A percentile compares a stretch with the other conserved stretches of the same genome.
phyloP scores from a whole-genome alignment of 768 basidiomycete species.

The Cyathus striatus region DNA sequence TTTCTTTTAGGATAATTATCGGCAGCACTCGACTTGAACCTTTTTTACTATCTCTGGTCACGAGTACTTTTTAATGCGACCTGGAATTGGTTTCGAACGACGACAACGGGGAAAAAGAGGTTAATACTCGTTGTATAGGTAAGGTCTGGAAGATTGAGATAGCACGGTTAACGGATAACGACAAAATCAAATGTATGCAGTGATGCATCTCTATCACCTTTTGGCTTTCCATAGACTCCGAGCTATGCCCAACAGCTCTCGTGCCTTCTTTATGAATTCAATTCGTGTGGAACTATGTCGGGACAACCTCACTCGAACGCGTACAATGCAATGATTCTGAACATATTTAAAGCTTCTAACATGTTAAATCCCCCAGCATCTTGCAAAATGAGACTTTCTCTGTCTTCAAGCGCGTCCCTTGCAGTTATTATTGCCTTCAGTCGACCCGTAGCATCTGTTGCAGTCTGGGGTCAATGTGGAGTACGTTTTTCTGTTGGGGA shows the following conservation, averaged over 20 bases:
- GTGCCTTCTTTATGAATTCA: too few relatives aligned
- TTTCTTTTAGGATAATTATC: too few relatives aligned
- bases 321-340: slow-evolving; percentile 1
- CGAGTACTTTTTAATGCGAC: too few relatives aligned
- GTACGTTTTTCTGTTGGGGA: slow-evolving; percentile 17
- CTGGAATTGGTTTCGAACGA: too few relatives aligned
- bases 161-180: too few relatives aligned
- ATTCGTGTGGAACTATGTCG: slow-evolving; percentile 1
- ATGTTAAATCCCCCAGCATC: background rate
- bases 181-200: too few relatives aligned
- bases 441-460: slow-evolving; percentile 20
- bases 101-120: too few relatives aligned
- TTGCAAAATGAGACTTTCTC: slow-evolving; percentile 20
- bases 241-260: too few relatives aligned
- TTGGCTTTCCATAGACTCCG: background rate
- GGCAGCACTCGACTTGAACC: too few relatives aligned
- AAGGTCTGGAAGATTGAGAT: too few relatives aligned
- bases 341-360: background rate
- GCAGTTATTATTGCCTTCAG: slow-evolving; percentile 23
- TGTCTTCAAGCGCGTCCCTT: slow-evolving; percentile 24
- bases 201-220: background rate
- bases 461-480: slow-evolving; percentile 50
- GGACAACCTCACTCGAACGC: background rate
- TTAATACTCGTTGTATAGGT: background rate
- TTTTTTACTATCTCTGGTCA: too few relatives aligned